phyloP scores from a whole-genome alignment of 2,329 filamentous ascomycete species.

The Pyrenochaeta sp. region DNA sequence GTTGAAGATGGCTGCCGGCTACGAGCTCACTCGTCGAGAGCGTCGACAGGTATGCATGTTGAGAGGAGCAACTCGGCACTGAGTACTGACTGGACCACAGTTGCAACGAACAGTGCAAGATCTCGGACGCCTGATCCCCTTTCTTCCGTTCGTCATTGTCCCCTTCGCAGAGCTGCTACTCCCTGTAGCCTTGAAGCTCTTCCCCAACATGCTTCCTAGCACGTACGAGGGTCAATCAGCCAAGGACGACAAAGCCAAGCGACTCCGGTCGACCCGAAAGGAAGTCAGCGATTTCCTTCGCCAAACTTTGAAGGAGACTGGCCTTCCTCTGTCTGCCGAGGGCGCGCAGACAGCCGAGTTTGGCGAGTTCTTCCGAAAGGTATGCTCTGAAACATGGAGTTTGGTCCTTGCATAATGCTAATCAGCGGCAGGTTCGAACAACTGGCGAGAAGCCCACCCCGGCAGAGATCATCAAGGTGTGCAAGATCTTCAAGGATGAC shows the following conservation, averaged over 20 bases:
- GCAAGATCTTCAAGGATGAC: slow-evolving; percentile 98
- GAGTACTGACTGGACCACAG: slow-evolving; percentile 46
- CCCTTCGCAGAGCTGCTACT: slow-evolving; percentile 94
- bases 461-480: slow-evolving; percentile 96
- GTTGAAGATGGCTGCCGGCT: slow-evolving; percentile 96
- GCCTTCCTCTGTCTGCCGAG: slow-evolving; percentile 82
- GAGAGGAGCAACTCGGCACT: background rate
- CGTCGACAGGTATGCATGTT: slow-evolving; percentile 72
- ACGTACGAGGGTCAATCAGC: slow-evolving; percentile 94
- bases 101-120: slow-evolving; percentile 93
- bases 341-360: slow-evolving; percentile 95
- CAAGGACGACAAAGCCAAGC: slow-evolving; percentile 86
- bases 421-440: slow-evolving; percentile 61
- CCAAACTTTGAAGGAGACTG: slow-evolving; percentile 90
- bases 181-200: slow-evolving; percentile 89
- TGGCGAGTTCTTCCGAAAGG: slow-evolving; percentile 95
- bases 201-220: slow-evolving; percentile 96
- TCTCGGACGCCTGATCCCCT: slow-evolving; percentile 89
- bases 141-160: slow-evolving; percentile 96
- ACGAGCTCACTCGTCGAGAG: slow-evolving; percentile 94
- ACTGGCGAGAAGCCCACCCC: slow-evolving; percentile 89
- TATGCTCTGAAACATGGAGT: slow-evolving; percentile 48
- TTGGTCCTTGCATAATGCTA: slow-evolving; percentile 6
- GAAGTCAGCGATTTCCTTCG: slow-evolving; percentile 92
- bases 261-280: slow-evolving; percentile 84